phyloP scores from a whole-genome alignment of 495 filamentous ascomycete genomes.

The Chaetomium fimeti region DNA sequence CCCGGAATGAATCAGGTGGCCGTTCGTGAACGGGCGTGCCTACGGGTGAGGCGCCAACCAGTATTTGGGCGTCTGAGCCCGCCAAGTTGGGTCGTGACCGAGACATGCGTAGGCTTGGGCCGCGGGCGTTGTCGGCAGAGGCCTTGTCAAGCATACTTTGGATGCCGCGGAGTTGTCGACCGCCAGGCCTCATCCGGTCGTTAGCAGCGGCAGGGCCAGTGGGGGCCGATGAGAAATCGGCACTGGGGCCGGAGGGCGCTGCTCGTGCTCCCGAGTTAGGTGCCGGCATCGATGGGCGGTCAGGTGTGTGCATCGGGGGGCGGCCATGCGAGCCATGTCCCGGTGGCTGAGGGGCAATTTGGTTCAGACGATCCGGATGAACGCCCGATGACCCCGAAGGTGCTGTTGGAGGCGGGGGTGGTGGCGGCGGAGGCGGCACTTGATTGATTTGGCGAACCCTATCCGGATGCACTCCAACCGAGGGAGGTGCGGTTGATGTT shows the following conservation, averaged over 20 bases:
- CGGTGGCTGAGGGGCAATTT: constrained; percentile 31
- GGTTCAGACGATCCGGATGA: constrained; percentile 53
- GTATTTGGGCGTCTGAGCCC: constrained; percentile 50
- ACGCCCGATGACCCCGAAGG: constrained; percentile 35
- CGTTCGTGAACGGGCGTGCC: constrained; percentile 48
- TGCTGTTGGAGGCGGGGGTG: constrained; percentile 23
- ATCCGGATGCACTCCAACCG: constrained; percentile 46
- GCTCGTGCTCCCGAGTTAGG: constrained; percentile 28
- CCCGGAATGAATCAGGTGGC: constrained; percentile 39
- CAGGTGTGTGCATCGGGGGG: constrained; percentile 36
- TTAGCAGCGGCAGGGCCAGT: constrained; percentile 48
- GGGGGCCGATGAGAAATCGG: constrained; percentile 41
- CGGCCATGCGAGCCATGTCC: constrained; percentile 30
- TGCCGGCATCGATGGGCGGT: constrained; percentile 36
- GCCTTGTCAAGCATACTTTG: constrained; percentile 52
- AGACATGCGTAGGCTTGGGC: constrained; percentile 37
- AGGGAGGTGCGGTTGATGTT: constrained; percentile 31
- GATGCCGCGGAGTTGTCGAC: constrained; percentile 51
- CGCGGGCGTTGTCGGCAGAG: constrained; percentile 35
- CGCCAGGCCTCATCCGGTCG: constrained; percentile 47
- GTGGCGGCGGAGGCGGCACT: constrained; percentile 27
- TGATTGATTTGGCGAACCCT: constrained; percentile 41
- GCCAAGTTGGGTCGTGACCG: constrained; percentile 42
- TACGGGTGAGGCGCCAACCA: constrained; percentile 48
- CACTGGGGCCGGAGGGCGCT: constrained; percentile 29